Evolutionary conservation across 2,329 filamentous ascomycete species (phyloP).

Genomic region (Hortaea werneckii): DNA sequence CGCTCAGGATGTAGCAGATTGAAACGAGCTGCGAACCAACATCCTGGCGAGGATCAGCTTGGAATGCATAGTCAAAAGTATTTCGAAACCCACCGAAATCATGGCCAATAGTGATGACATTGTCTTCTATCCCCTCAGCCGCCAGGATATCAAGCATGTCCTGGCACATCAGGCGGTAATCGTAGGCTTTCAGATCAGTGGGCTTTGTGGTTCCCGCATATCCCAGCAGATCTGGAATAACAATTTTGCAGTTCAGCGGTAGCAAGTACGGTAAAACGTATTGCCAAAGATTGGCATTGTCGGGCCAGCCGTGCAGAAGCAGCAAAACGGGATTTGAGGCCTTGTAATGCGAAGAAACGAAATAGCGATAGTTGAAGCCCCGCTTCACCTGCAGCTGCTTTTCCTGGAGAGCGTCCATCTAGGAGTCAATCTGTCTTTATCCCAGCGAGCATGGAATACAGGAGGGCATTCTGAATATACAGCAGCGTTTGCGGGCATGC

Average conservation of each 20-base stretch:
- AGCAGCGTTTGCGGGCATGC: neutral
- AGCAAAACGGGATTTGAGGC: constrained; percentile 29
- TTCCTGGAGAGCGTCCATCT: constrained; percentile 14
- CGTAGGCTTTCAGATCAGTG: constrained; percentile 28
- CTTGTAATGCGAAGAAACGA: constrained; percentile 17
- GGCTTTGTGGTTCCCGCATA: constrained; percentile 34
- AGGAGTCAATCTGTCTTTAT: too few species aligned
- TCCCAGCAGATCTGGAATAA: constrained; percentile 30
- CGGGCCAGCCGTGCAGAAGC: constrained; percentile 41
- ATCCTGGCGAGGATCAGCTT: neutral
- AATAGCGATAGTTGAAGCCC: constrained; percentile 33
- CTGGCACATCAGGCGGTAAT: constrained; percentile 18
- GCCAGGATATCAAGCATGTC: constrained; percentile 35
- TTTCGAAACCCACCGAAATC: constrained; percentile 1
- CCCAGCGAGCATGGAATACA: neutral
- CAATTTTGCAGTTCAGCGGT: constrained; percentile 26
- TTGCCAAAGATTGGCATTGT: constrained; percentile 36
- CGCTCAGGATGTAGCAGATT: neutral
- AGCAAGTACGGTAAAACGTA: constrained; percentile 31
- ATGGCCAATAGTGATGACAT: constrained; percentile 15
- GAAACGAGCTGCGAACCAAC: neutral
- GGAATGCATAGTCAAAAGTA: too few species aligned
- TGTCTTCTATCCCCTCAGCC: constrained; percentile 20
- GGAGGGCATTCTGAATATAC: neutral
- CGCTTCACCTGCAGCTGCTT: constrained; percentile 13